Conservation (phyloP, 2,329 filamentous ascomycete genomes). For the Aspergillus sp. region DNA sequence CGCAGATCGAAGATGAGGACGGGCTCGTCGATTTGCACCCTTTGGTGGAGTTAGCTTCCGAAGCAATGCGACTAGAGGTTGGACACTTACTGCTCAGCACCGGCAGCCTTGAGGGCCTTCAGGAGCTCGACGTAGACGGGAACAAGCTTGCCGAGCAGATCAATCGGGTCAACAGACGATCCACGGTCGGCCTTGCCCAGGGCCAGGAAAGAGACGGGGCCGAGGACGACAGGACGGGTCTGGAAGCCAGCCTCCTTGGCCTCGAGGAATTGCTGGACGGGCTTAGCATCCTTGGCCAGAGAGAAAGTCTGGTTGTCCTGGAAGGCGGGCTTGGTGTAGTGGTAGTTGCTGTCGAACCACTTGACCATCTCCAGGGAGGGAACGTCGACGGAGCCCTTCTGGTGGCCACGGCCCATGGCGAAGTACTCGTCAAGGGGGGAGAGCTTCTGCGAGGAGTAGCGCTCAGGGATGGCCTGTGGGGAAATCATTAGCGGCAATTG, state of each 20-base stretch:
- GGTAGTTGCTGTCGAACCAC: conserved; percentile 99
- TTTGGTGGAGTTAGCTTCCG: neutral
- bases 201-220: conserved; percentile 93
- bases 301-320: conserved; percentile 96
- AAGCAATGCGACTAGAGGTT: neutral
- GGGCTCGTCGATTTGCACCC: conserved; percentile 95
- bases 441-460: conserved; percentile 85
- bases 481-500: conserved; percentile 14
- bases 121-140: conserved; percentile 93
- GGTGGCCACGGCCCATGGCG: conserved; percentile 97
- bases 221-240: conserved; percentile 90
- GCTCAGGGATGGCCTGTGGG: conserved; percentile 71
- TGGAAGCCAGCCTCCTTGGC: conserved; percentile 91
- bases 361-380: conserved; percentile 92
- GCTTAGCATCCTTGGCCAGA: conserved; percentile 80
- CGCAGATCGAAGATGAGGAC: conserved; percentile 91
- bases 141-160: conserved; percentile 83
- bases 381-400: conserved; percentile 74
- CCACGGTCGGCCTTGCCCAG: conserved; percentile 97
- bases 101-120: conserved; percentile 85
- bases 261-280: conserved; percentile 87
- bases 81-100: conserved; percentile 63
- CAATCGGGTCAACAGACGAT: conserved; percentile 85
- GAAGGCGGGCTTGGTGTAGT: conserved; percentile 98
- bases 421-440: conserved; percentile 94